Evolutionary conservation across 495 filamentous ascomycete species (phyloP), one percentile per base, ranked within the genome.

Genomic region (Daldinia decipiens): DNA sequence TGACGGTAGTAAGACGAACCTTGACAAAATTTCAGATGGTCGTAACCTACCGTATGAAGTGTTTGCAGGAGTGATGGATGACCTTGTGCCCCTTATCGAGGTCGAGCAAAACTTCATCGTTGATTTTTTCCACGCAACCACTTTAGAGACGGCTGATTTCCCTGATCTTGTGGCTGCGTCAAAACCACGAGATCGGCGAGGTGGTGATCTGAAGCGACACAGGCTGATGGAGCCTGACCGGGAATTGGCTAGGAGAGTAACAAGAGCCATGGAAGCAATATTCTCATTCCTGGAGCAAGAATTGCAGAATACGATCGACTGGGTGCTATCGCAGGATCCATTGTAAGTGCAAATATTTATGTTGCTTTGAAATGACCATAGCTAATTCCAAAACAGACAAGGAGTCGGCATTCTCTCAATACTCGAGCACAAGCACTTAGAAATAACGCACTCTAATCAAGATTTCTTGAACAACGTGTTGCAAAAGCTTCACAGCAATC

Each of bases 31-130:
- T 2, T 84, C 89, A 59, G 86, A 88, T 67, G 89, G 91, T 40
- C 87, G 87, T 66, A 83, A 92, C 24, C 85, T 92, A 40, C 87
- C 92, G 0, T 93, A 87, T 65, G 95, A 97, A 80, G 90, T 89
- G n/a, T 97, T 97, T 79, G 84, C 88, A 2, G 91, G 91, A 36
- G 87, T 90, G 15, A 82, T 98, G 47, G 88, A 91, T 54, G 93
- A 97, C 78, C 87, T 92, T 61, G 79, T 93, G 51, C 90, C 88
- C 21, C 86, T 95, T 64, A 88, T 97, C 40, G 90, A 91, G 54
- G 91, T 91, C 67, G 95, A 98, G 81, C 95, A 98, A 78, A 97
- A 97, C 74, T 98, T 98, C 73, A 82, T 97, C 29, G 88, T 96
- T 24, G 92, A 95, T 60, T 95, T 97, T 79, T 98, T 98, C 83